Evolutionary conservation across 2,329 filamentous ascomycete species (phyloP), one percentile per base, ranked within the genome.

Genomic region (Exserohilum turcica): DNA sequence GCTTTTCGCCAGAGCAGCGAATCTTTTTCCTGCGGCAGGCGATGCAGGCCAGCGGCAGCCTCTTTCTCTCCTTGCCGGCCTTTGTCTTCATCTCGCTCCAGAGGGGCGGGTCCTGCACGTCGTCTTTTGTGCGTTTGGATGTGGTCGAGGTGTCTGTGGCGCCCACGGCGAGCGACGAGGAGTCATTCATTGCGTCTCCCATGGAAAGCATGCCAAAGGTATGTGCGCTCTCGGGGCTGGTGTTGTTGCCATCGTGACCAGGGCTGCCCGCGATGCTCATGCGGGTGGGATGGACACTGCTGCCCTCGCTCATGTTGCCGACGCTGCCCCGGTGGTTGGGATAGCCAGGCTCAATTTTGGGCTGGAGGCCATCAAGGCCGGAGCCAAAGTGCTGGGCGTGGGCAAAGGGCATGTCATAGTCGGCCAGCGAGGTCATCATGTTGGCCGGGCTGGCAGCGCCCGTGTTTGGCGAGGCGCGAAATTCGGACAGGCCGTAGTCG

Each of bases 1-100:
- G 94, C 75, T 97, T 97, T 79, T 97, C 94, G 53, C 94, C 94
- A 0, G 93, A 97, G 73, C 94, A 99, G 47, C 93, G 87, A 59
- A 99, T 97, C 80, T 99, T 99, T 79, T 99, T 99, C 67, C 94
- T 84, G 29, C 94, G 86, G 70, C 94, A 99, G 32, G 92, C 92
- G 66, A 97, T 97, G 72, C 94, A 99, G 13, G 94, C 94, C 46
- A 97, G 80, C 2, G 94, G 94, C 29, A 99, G 78, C 37, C 94
- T 84, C 75, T 97, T 97, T 46, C 94, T 85, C 74, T 97, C 94
- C 74, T 97, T 99, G 13, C 94, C 94, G 2, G 94, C 94, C 68
- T 82, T 82, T 4, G 80, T 82, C 71, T 81, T 82, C 68, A 82
- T 74, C 65, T 82, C 79, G 58, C 74, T 79, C 80, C 80, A 82